Conservation (phyloP, 176 grass and related monocot genomes). For the Carex myosuroides region DNA sequence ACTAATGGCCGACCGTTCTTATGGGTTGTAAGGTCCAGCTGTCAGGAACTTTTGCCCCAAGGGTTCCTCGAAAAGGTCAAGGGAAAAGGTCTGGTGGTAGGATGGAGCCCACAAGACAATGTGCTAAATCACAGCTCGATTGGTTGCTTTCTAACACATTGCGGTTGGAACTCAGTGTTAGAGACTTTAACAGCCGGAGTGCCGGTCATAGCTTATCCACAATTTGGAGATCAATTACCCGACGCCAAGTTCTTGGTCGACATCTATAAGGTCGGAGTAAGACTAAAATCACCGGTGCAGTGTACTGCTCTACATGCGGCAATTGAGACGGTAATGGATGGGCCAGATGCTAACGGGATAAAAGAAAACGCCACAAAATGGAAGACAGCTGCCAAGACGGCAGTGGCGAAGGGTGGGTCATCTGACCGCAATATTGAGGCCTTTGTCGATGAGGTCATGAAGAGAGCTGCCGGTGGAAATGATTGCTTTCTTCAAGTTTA, state of each 20-base stretch:
- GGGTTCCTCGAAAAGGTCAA: constrained; percentile 31
- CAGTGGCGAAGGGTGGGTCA: constrained; percentile 43
- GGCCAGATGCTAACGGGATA: constrained; percentile 24
- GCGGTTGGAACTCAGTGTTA: constrained; percentile 80
- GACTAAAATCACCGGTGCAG: constrained; percentile 33
- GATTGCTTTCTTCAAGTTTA: no score
- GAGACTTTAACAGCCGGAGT: constrained; percentile 60
- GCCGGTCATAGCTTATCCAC: constrained; percentile 61
- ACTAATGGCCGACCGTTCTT: constrained; percentile 42
- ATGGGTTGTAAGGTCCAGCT: constrained; percentile 66
- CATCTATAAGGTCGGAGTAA: constrained; percentile 25
- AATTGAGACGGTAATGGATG: constrained; percentile 36
- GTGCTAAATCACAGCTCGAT: constrained; percentile 45
- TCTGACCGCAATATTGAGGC: no score
- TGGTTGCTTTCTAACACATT: constrained; percentile 33
- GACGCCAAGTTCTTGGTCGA: no score
- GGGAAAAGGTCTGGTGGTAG: constrained; percentile 44
- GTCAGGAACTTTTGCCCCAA: constrained; percentile 23
- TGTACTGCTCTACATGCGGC: constrained; percentile 30
- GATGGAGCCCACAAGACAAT: constrained; percentile 68
- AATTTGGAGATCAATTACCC: constrained; percentile 28
- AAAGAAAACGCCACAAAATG: constrained; percentile 27
- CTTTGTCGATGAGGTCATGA: no score
- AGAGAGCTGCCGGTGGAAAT: no score
- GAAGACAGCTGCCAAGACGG: constrained; percentile 31